Conservation (phyloP, 345 rosid genomes). For the Arabis alpina region DNA sequence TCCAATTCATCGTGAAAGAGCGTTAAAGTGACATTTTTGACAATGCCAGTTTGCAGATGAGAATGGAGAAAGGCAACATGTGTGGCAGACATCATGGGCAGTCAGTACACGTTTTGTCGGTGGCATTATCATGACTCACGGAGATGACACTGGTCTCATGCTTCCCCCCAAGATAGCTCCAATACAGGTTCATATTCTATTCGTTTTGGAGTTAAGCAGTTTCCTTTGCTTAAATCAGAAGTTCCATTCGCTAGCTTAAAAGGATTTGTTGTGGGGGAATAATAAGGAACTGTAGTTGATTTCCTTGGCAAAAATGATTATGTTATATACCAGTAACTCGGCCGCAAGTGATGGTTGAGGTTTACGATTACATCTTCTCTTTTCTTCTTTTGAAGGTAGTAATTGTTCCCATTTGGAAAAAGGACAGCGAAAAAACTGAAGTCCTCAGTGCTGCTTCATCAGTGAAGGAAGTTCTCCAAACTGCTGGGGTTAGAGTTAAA, state of each 20-base stretch:
- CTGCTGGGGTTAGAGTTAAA: conserved; percentile 76
- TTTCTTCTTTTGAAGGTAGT: conserved; percentile 55
- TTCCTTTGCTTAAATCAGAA: conserved; percentile 2
- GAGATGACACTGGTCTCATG: conserved; percentile 93
- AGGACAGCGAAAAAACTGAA: conserved; percentile 68
- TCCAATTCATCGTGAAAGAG: conserved; percentile 3
- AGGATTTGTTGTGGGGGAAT: not conserved
- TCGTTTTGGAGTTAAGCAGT: not conserved
- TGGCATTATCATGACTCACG: conserved; percentile 96
- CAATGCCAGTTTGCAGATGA: conserved; percentile 83
- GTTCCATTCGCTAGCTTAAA: not conserved
- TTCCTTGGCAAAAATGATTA: not conserved
- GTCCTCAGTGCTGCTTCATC: conserved; percentile 77
- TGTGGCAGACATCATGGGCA: conserved; percentile 99
- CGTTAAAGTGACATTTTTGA: conserved; percentile 21
- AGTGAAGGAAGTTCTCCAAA: conserved; percentile 60
- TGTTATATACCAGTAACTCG: conserved; percentile 55
- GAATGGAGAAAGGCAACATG: conserved; percentile 88
- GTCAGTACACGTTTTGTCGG: conserved; percentile 95
- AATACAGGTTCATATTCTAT: conserved; percentile 58
- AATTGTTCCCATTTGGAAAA: conserved; percentile 91
- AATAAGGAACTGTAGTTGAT: not conserved
- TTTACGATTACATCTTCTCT: conserved; percentile 2
- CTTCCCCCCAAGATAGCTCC: conserved; percentile 95
- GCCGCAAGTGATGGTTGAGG: conserved; percentile 33